A percentile compares a stretch with the other conserved stretches of the same genome.
Evolutionary conservation across 306 rosid species (phyloP).

Genomic region (Lathyrus aphaca): DNA sequence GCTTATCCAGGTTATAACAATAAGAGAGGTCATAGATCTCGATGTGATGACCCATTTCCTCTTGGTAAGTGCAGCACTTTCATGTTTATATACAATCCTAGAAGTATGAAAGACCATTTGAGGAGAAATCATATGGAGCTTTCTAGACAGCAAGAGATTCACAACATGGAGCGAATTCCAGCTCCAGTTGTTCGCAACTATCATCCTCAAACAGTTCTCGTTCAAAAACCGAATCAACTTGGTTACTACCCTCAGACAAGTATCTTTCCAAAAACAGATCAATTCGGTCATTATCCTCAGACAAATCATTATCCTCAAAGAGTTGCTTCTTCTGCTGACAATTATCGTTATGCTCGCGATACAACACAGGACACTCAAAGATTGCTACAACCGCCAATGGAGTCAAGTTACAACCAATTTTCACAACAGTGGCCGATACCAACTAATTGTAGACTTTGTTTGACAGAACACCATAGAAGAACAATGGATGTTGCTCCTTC

Average conservation of each 20-base stretch:
- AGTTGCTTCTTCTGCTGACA: slow-evolving; percentile 6
- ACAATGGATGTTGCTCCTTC: background rate
- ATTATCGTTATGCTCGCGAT: background rate
- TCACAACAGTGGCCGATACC: slow-evolving; percentile 14
- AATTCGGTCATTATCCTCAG: background rate
- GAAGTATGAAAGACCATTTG: background rate
- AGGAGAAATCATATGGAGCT: background rate
- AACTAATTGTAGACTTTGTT: slow-evolving; percentile 13
- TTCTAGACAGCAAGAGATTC: background rate
- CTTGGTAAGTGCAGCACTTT: slow-evolving; percentile 65
- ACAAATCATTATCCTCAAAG: background rate
- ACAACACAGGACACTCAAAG: no score
- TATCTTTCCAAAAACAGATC: background rate
- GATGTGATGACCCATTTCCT: slow-evolving; percentile 57
- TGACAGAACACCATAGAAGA: background rate
- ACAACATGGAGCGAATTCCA: background rate
- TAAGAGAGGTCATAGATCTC: slow-evolving; percentile 53
- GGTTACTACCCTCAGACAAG: background rate
- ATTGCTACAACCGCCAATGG: slow-evolving; percentile 24
- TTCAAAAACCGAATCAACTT: background rate
- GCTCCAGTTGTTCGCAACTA: slow-evolving; percentile 12
- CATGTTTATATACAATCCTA: slow-evolving; percentile 41
- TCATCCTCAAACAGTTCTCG: slow-evolving; percentile 11
- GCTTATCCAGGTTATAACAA: slow-evolving; percentile 58
- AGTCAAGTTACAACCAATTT: slow-evolving; percentile 24